Base-by-base conservation (phyloP, 345 rosid genomes). In the Heritiera fomes region DNA sequence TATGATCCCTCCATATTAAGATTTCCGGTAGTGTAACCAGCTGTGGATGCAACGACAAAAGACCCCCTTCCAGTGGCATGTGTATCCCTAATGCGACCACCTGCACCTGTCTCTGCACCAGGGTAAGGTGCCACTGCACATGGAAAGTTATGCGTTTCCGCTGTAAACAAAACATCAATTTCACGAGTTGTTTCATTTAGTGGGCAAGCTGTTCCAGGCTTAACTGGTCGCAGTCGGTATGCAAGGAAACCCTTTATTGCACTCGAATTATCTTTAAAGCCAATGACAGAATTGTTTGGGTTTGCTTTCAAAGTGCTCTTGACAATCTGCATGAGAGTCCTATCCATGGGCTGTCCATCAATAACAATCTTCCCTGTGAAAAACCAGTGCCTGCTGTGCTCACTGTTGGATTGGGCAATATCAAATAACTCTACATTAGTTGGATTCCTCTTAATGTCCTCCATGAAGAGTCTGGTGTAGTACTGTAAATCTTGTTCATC, bases 41-140 rank as follows among this genome's bases (percentile, higher is more conserved):
- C 93, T 30, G 96, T 91, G 10, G 94, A 73, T 78, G 94, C 98
- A 84, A 90, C 87, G 41, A 95, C 97, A 82, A 91, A 93, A 59
- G 98, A 95, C 7, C 99, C 99, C 63, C 90, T 84, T 81, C 98
- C 99, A 11, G 98, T 95, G 23, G 99, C 99, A 86, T 95, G 99
- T 4, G 98, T 93, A 81, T 93, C 99, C 82, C 99, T 92, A 18
- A 95, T 95, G 61, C 99, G 88, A 71, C 99, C 99, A 47, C 99
- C 99, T 38, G 96, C 96, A 70, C 98, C 99, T 1, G 99, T 95
- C 85, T 95, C 98, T 62, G 99, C 97, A 20, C 98, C 99, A 73
- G 99, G 99, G 66, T 93, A 93, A 62, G 99, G 97, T 64, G 99
- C 99, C 81, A 95, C 99, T 41, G 98, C 99, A 84, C 99, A 95